phyloP scores from a whole-genome alignment of 2,329 filamentous ascomycete species.

The Phymatotrichopsis omnivora region DNA sequence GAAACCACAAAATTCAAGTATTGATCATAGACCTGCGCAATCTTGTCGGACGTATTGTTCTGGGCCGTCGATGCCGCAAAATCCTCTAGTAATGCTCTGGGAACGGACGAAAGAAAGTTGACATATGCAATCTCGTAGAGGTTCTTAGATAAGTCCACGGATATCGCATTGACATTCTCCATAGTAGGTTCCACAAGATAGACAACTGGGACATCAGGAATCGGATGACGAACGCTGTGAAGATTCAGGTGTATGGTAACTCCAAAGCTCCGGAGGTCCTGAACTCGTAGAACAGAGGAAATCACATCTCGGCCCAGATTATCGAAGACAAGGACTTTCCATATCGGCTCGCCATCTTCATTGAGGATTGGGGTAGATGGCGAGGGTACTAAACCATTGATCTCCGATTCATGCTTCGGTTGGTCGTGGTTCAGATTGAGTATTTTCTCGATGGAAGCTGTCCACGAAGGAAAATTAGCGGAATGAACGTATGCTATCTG shows the following conservation, averaged over 20 bases:
- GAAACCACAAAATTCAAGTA: constrained; percentile 96
- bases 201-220: constrained; percentile 90
- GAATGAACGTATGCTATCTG: constrained; percentile 29
- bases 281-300: constrained; percentile 88
- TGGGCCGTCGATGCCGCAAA: constrained; percentile 82
- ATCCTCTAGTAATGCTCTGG: constrained; percentile 81
- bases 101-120: constrained; percentile 92
- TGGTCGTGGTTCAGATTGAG: constrained; percentile 79
- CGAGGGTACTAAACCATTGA: constrained; percentile 51
- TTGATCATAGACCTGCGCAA: constrained; percentile 89
- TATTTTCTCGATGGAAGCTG: constrained; percentile 88
- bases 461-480: constrained; percentile 23
- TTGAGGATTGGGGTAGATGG: constrained; percentile 72
- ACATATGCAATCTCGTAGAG: constrained; percentile 91
- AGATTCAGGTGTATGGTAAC: constrained; percentile 78
- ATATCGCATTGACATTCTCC: constrained; percentile 71
- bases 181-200: constrained; percentile 88
- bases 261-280: constrained; percentile 85
- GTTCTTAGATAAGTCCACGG: constrained; percentile 71
- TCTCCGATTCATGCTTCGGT: constrained; percentile 51
- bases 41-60: constrained; percentile 74
- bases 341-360: constrained; percentile 82
- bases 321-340: constrained; percentile 96
- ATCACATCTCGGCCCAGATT: constrained; percentile 87
- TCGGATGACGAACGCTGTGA: constrained; percentile 63